These are phyloP conservation scores for Rhypophila decipiens DNA, from an alignment of 495 filamentous ascomycete genomes.

Conservation along the genomic window DNA sequence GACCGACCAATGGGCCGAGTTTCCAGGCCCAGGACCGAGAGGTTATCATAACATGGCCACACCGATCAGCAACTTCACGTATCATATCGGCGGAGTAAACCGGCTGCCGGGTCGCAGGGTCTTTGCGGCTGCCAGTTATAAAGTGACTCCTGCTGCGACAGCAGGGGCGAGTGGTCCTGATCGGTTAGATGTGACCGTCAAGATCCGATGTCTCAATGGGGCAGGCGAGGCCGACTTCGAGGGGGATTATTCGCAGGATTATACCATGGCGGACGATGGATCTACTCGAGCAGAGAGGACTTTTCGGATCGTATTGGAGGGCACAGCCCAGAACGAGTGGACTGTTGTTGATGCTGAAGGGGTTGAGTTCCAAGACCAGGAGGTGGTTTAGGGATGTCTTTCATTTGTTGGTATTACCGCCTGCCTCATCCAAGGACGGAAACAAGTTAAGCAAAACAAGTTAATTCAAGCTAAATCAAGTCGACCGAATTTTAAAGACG, in stretches of 20 bases:
- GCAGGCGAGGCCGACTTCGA: not conserved
- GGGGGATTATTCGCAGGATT: not conserved
- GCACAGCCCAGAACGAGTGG: not conserved
- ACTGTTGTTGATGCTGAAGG: not conserved
- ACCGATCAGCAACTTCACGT: not conserved
- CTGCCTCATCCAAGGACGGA: too few relatives aligned
- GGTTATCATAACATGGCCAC: not conserved
- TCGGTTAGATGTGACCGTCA: not conserved
- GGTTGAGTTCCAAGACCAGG: not conserved
- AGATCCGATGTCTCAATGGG: not conserved
- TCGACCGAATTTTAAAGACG: too few relatives aligned
- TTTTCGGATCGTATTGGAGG: not conserved
- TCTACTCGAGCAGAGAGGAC: not conserved
- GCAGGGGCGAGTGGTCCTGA: not conserved
- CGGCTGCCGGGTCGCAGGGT: not conserved
- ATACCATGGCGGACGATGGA: not conserved
- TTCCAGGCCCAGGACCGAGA: not conserved
- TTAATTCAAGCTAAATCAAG: too few relatives aligned
- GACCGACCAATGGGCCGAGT: not conserved
- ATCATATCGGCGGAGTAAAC: not conserved
- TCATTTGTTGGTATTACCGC: too few relatives aligned
- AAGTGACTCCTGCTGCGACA: not conserved
- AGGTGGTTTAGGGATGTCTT: not conserved
- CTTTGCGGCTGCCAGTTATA: not conserved
- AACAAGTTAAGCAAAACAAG: too few relatives aligned